Evolutionary conservation across 805 yeast species (phyloP), one percentile per base, ranked within the genome.

Genomic region (Metschnikowia kofuensis): DNA sequence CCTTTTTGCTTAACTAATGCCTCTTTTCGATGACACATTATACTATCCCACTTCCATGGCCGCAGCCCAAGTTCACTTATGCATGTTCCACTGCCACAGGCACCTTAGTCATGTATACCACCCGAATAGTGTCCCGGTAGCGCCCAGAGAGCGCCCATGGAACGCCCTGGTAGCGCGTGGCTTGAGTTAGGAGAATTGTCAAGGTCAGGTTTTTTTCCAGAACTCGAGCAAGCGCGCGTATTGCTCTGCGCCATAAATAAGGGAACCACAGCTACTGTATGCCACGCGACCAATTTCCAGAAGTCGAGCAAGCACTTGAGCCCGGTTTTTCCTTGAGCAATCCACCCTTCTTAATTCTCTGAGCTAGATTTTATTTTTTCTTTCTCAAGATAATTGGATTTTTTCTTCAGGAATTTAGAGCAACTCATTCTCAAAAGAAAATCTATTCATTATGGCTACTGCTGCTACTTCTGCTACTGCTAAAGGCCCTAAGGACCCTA

Each of bases 171-270:
- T 21, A 21, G 21, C 21, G 21, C 21, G 21, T 21, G 21, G 4
- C 21, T 21, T 21, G 21, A 21, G 21, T 21, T 4, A 21, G 42
- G 30, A 13, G 30, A 29, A 14, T 14, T 28, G 35, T 32, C 21
- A 21, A 21, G 44, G 31, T 40, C 44, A 38, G 32, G 31, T 31
- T 40, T 41, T 32, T 32, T 42, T 29, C 40, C 45, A 21, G 45
- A 42, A 13, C 35, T 35, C 46, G 32, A 30, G 43, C 40, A 30
- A 35, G 38, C 32, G 45, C 43, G 32, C 12, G 12, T 30, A 9
- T 30, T 30, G 32, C 32, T 30, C 32, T 30, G 32, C 32, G 13
- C 32, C 32, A 30, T 30, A 30, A 30, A 30, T 30, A 27, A 43
- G 36, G 49, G 35, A 42, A 35, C 46, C 41, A 38, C 50, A 28